Evolutionary conservation across 306 rosid species (phyloP).

Genomic region (Gastrolobium bilobum): DNA sequence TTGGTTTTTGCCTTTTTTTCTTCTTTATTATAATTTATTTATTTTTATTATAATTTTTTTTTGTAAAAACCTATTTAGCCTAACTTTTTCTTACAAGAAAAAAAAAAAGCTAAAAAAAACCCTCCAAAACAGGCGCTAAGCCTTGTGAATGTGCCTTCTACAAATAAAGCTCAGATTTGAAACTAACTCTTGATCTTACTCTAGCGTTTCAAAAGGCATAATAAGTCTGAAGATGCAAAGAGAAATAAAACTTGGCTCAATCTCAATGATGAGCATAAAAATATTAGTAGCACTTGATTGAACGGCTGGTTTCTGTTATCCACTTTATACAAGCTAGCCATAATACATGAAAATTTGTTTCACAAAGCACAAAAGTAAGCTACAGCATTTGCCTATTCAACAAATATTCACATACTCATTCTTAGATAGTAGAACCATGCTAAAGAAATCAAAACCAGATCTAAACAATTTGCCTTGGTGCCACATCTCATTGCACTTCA

Average conservation of each 20-base stretch:
- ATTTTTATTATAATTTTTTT: too few relatives aligned
- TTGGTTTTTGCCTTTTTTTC: too few relatives aligned
- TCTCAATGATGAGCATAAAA: background rate
- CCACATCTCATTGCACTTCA: background rate
- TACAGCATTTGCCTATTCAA: background rate
- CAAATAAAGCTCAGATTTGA: conserved; percentile 9
- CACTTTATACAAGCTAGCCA: conserved; percentile 5
- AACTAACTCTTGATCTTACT: background rate
- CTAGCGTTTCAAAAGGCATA: background rate
- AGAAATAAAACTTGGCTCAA: conserved; percentile 2
- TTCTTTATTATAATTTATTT: too few relatives aligned
- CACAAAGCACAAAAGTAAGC: conserved; percentile 2
- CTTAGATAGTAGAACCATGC: background rate
- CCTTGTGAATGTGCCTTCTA: background rate
- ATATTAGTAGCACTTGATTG: background rate
- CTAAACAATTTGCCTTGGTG: background rate
- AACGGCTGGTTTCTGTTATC: conserved; percentile 1
- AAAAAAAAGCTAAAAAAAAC: too few relatives aligned
- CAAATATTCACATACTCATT: background rate
- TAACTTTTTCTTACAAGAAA: too few relatives aligned
- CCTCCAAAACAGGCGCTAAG: background rate
- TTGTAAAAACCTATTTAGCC: too few relatives aligned
- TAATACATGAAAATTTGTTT: conserved; percentile 19
- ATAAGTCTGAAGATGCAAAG: background rate
- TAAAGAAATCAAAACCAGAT: background rate